Conservation (phyloP, 371 early-diverging fungal genomes). For the Circinella minor region DNA sequence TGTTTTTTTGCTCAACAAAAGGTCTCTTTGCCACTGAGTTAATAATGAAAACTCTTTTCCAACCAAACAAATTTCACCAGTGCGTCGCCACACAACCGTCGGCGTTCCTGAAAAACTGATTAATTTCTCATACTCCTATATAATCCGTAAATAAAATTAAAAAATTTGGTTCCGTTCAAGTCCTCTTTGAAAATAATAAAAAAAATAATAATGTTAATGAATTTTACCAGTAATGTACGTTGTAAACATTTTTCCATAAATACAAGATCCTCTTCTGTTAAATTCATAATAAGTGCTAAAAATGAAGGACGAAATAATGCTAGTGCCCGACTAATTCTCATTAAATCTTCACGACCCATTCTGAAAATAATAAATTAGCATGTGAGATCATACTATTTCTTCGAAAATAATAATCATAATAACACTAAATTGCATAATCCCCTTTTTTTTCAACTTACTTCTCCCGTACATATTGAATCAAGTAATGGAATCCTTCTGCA, state of each 20-base stretch:
- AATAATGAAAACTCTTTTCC: conserved; percentile 91
- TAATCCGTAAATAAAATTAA: background rate
- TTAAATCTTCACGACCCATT: conserved; percentile 84
- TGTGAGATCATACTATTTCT: conserved; percentile 31
- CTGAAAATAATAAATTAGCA: conserved; percentile 43
- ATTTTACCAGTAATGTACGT: conserved; percentile 74
- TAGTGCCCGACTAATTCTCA: conserved; percentile 86
- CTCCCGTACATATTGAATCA: conserved; percentile 77
- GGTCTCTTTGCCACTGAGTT: conserved; percentile 85
- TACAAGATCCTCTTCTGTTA: conserved; percentile 87
- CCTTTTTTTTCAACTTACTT: conserved; percentile 49
- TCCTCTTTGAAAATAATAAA: conserved; percentile 6
- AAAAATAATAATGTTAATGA: conserved; percentile 40
- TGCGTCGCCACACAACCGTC: conserved; percentile 92
- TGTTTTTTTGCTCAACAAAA: conserved; percentile 70
- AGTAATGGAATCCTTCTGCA: conserved; percentile 87
- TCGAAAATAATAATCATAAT: too few relatives aligned
- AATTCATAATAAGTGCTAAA: conserved; percentile 87
- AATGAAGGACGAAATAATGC: conserved; percentile 90
- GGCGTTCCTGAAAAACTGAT: conserved; percentile 95
- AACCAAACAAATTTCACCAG: conserved; percentile 89
- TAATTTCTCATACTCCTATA: conserved; percentile 87
- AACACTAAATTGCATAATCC: background rate
- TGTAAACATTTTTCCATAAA: conserved; percentile 92
- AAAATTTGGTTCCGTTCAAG: too few relatives aligned